Percentiles rank a stretch among this genome's conserved stretches.
These are phyloP conservation scores for Xylariaceae sp. DNA, from an alignment of 2,329 filamentous ascomycete genomes.

Conservation along the genomic window DNA sequence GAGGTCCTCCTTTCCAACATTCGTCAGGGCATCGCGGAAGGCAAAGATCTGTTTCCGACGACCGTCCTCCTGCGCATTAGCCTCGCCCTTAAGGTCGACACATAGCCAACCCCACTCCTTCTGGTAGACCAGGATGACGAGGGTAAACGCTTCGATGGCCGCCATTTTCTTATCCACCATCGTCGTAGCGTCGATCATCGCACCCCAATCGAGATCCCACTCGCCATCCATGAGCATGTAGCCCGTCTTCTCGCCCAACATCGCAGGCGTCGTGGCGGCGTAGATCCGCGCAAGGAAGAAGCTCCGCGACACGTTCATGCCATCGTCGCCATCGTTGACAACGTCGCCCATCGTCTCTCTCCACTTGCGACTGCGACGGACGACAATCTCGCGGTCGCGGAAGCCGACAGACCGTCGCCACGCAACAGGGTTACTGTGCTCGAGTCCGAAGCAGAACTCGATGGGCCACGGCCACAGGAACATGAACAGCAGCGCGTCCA, in stretches of 20 bases:
- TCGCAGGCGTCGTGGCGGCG: slow-evolving; percentile 62
- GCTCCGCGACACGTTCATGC: slow-evolving; percentile 43
- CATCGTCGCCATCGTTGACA: slow-evolving; percentile 17
- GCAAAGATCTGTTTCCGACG: slow-evolving; percentile 68
- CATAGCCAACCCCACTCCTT: slow-evolving; percentile 66
- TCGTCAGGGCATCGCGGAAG: slow-evolving; percentile 70
- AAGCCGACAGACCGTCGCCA: slow-evolving; percentile 78
- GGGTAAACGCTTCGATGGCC: slow-evolving; percentile 62
- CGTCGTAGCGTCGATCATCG: slow-evolving; percentile 68
- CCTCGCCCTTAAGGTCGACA: slow-evolving; percentile 49
- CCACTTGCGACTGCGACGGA: slow-evolving; percentile 73
- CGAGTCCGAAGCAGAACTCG: slow-evolving; percentile 61
- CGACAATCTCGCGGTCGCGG: slow-evolving; percentile 71
- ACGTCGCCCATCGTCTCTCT: slow-evolving; percentile 46
- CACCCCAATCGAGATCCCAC: slow-evolving; percentile 82
- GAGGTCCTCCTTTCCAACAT: slow-evolving; percentile 76
- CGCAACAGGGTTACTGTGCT: slow-evolving; percentile 54
- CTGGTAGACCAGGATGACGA: slow-evolving; percentile 63
- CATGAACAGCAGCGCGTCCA: slow-evolving; percentile 66
- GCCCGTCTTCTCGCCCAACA: slow-evolving; percentile 73
- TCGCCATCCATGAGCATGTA: slow-evolving; percentile 79
- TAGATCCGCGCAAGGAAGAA: slow-evolving; percentile 58
- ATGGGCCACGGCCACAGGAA: slow-evolving; percentile 70
- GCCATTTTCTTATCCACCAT: slow-evolving; percentile 60
- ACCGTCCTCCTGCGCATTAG: slow-evolving; percentile 45